Base-by-base conservation (phyloP, 2,329 filamentous ascomycete species). In the Penicillium digitatum region DNA sequence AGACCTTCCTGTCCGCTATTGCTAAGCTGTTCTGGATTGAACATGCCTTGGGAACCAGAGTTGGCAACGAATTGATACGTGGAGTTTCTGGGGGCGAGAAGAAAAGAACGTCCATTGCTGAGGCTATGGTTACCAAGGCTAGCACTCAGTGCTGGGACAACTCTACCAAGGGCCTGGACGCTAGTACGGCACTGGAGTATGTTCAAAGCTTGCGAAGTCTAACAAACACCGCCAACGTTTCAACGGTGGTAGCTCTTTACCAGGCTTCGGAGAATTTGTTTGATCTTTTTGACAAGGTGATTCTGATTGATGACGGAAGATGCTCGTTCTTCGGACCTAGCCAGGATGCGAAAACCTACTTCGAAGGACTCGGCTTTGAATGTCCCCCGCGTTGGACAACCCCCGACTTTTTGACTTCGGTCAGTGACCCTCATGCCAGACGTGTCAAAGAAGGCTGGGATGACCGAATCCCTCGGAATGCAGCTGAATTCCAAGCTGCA, bases 41-140 rank as follows among this genome's bases (percentile, higher is more conserved):
- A 34, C 87, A 91, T 64, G 88, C 87, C 0, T 78, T 87, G 62
- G 81, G 86, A 56, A 91, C 88, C 7, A 87, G 86, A 63, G 86
- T 92, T 12, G 89, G 89, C 8, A 85, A 90, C 56, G 87, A 90
- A 62, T 84, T 87, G 40, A 79, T 91, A 11, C 83, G 87, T 1
- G 89, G 89, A 46, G 82, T 89, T 0, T 86, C 82, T 8, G 87
- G 87, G 26, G 87, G 87, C 35, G 87, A 89, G 69, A 79, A 86
- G 53, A 92, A 94, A 75, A 85, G 90, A 69, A 89, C 95, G 5
- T 88, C 85, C 42, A 90, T 94, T 58, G 88, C 87, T 1, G 89
- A 94, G 72, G 89, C 89, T 61, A 81, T 87, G 56, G 76, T 91
- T 11, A 86, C 86, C 16, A 74, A 75, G n/a, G 82, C 83, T 1